Evolutionary conservation across 495 filamentous ascomycete genomes (phyloP).

Genomic region (Entonaema liquescens): DNA sequence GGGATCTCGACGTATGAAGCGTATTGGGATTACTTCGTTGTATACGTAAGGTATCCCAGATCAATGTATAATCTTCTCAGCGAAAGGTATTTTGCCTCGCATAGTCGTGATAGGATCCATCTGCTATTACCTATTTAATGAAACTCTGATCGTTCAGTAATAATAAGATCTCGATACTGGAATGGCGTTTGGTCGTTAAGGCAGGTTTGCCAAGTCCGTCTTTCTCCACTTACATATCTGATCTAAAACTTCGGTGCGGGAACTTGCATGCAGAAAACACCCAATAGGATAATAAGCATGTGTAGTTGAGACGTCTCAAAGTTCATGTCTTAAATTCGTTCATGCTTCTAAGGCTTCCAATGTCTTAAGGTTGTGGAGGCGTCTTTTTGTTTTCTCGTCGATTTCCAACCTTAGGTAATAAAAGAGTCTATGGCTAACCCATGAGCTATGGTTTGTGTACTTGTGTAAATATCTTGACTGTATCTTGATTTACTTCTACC

Average conservation of each 20-base stretch:
- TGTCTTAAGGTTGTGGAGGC: neutral
- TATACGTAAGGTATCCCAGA: slow-evolving; percentile 29
- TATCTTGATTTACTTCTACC: too few species aligned
- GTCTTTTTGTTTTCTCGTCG: neutral
- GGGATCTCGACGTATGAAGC: slow-evolving; percentile 9
- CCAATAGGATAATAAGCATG: neutral
- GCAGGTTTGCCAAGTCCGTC: neutral
- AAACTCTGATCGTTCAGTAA: neutral
- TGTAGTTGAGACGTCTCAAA: neutral
- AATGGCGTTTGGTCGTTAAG: neutral
- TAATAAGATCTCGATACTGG: neutral
- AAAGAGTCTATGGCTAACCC: too few species aligned
- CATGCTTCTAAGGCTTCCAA: neutral
- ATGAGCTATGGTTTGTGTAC: too few species aligned
- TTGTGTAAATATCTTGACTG: too few species aligned
- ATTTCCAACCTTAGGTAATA: too few species aligned
- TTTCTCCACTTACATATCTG: neutral
- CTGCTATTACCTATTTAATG: neutral
- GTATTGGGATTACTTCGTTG: slow-evolving; percentile 13
- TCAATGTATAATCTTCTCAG: slow-evolving; percentile 32
- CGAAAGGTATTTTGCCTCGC: slow-evolving; percentile 3
- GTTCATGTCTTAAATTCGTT: neutral
- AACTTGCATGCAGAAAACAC: neutral
- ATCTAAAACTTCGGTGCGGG: neutral
- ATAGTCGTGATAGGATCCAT: slow-evolving; percentile 3